Conservation (phyloP, 148 eudicot genomes). For the Silene conica region DNA sequence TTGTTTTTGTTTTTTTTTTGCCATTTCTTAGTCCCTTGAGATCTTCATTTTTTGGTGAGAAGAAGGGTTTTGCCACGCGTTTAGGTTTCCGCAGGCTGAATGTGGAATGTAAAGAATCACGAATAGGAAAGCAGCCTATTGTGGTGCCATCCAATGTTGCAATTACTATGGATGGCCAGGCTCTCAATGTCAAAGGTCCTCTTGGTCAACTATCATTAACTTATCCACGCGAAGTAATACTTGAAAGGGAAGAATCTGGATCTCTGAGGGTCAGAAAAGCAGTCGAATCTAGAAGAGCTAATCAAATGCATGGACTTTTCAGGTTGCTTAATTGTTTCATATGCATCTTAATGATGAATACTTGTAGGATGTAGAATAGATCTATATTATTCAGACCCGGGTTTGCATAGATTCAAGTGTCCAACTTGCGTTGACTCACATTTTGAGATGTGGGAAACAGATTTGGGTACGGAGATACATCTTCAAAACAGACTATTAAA, state of each 20-base stretch:
- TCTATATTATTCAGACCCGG: not conserved
- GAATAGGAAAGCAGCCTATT: conserved; percentile 89
- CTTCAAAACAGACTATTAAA: not conserved
- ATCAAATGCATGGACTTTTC: conserved; percentile 95
- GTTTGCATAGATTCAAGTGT: not conserved
- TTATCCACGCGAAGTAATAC: conserved; percentile 74
- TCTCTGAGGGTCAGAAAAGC: conserved; percentile 60
- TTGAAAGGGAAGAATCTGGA: conserved; percentile 71
- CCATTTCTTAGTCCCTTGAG: conserved; percentile 45
- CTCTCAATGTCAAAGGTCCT: conserved; percentile 79
- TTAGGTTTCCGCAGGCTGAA: conserved; percentile 41
- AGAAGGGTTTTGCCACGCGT: conserved; percentile 33
- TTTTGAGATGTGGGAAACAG: not conserved
- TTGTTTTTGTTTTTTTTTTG: not conserved
- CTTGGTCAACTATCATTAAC: conserved; percentile 75
- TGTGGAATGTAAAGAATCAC: conserved; percentile 83
- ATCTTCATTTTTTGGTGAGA: conserved; percentile 51
- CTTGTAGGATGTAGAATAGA: not conserved
- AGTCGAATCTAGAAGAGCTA: conserved; percentile 78
- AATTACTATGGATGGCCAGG: conserved; percentile 65
- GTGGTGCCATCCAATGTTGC: conserved; percentile 78
- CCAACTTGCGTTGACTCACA: not conserved
- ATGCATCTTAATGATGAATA: not conserved
- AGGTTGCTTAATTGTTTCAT: conserved; percentile 37
- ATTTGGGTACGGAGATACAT: not conserved